A percentile compares a stretch with the other conserved stretches of the same genome.
phyloP scores from a whole-genome alignment of 2,329 filamentous ascomycete genomes.

The Didymella sp. region DNA sequence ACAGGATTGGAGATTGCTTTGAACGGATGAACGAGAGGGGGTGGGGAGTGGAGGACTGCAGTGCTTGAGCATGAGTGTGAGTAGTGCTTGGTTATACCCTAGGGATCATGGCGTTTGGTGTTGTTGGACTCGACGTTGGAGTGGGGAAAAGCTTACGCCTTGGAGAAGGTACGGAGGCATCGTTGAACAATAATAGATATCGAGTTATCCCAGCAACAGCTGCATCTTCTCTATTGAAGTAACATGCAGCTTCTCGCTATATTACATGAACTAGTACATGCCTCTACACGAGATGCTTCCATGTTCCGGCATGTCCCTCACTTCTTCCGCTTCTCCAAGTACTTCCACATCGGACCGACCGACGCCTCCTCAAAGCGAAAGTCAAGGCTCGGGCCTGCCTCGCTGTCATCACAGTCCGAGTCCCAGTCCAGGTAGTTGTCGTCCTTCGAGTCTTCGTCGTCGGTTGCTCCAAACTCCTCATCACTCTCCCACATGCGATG shows the following conservation, averaged over 20 bases:
- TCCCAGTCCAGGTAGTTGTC: neutral
- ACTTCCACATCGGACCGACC: neutral
- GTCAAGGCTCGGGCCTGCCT: neutral
- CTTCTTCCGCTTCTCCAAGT: too few relatives aligned
- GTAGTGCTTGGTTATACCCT: neutral
- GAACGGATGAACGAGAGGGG: neutral
- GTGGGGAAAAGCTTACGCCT: neutral
- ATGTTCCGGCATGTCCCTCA: too few relatives aligned
- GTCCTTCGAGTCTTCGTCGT: neutral
- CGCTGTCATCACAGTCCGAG: neutral
- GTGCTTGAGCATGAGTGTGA: neutral
- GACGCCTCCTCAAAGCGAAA: too few relatives aligned
- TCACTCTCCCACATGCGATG: constrained; percentile 4
- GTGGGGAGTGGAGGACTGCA: neutral
- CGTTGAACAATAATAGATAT: neutral
- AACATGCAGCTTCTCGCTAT: too few relatives aligned
- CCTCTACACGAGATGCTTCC: too few relatives aligned
- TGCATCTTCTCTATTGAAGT: too few relatives aligned
- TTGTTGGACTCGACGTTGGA: neutral
- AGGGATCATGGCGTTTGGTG: neutral
- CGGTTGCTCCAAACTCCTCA: neutral
- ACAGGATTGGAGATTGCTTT: neutral
- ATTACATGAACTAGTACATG: too few relatives aligned
- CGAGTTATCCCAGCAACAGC: neutral
- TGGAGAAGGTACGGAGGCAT: neutral